Conservation (phyloP, 2,329 filamentous ascomycete genomes). For the Penicillium sp. region DNA sequence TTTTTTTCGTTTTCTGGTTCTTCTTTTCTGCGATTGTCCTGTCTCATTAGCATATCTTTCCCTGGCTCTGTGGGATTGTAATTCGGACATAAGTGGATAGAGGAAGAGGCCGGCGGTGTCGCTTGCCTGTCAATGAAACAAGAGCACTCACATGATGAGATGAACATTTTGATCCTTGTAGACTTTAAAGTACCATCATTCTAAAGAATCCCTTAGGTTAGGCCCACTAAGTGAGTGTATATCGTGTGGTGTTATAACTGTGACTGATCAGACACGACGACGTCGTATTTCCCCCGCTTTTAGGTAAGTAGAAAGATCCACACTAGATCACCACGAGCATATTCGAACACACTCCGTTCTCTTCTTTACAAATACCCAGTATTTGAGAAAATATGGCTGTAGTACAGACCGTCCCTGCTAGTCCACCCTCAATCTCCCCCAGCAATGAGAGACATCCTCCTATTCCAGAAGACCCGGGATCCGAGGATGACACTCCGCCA, state of each 20-base stretch:
- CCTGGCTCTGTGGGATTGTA: constrained; percentile 2
- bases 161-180: not conserved
- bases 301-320: not conserved
- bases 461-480: not conserved
- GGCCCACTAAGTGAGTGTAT: not conserved
- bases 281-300: constrained; percentile 1
- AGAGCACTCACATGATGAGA: not conserved
- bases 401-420: not conserved
- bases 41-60: not conserved
- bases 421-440: not conserved
- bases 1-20: not conserved
- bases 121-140: constrained; percentile 5
- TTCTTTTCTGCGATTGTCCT: not conserved
- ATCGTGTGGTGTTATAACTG: not conserved
- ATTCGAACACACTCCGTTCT: not conserved
- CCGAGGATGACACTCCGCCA: constrained; percentile 30
- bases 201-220: not conserved
- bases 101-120: not conserved
- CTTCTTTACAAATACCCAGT: not conserved
- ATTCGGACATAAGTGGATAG: not conserved
- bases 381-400: not conserved
- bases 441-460: not conserved
- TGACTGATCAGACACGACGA: not conserved
- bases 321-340: not conserved
- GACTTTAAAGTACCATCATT: not conserved